A percentile compares a stretch with the other conserved stretches of the same genome.
Evolutionary conservation across 2,329 filamentous ascomycete species (phyloP).

Genomic region (Fusarium transvaalense): DNA sequence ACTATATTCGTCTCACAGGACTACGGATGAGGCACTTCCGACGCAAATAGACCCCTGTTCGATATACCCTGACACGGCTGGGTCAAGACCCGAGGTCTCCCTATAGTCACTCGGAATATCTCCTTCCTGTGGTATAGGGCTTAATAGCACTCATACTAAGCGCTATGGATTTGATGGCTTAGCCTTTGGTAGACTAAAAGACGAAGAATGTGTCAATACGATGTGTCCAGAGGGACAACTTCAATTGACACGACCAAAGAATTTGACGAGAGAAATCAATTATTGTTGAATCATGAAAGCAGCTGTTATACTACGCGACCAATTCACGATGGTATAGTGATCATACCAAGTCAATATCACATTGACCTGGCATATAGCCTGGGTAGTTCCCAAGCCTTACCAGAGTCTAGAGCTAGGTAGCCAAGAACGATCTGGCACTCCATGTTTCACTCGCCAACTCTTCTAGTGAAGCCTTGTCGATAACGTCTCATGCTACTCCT

Average conservation of each 20-base stretch:
- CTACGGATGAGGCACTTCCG: constrained; percentile 44
- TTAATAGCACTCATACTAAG: constrained; percentile 26
- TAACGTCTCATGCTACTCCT: constrained; percentile 37
- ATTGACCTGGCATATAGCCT: constrained; percentile 21
- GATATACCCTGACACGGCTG: constrained; percentile 24
- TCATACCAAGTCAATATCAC: neutral
- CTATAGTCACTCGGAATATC: constrained; percentile 17
- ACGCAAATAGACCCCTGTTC: constrained; percentile 26
- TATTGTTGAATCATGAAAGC: neutral
- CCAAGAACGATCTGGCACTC: constrained; percentile 28
- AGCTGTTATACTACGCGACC: neutral
- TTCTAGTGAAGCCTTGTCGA: constrained; percentile 25
- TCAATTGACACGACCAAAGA: neutral
- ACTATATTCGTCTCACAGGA: constrained; percentile 40
- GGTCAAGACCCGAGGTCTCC: constrained; percentile 26
- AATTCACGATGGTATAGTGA: neutral
- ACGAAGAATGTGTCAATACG: neutral
- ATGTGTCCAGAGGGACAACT: neutral
- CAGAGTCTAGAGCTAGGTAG: constrained; percentile 20
- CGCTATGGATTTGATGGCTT: constrained; percentile 16
- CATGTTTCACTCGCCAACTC: constrained; percentile 31
- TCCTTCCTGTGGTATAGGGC: constrained; percentile 6
- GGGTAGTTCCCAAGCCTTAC: constrained; percentile 20
- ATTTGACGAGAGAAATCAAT: neutral
- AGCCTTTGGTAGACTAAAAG: neutral